Percentiles rank a stretch among this genome's conserved stretches.
phyloP scores from a whole-genome alignment of 805 yeast species.

The Starmera caribaea region DNA sequence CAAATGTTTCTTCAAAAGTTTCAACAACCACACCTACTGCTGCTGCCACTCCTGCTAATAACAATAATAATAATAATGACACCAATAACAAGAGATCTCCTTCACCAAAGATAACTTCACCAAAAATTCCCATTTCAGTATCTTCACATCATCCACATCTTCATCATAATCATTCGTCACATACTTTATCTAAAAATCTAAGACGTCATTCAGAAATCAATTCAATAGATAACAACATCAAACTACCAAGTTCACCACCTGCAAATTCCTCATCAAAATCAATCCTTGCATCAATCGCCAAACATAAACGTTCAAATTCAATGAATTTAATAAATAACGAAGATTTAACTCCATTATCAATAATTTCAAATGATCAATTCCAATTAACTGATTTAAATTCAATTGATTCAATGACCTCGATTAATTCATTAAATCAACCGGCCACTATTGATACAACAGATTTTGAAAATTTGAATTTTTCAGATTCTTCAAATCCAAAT shows the following conservation, averaged over 20 bases:
- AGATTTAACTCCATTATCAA: neutral
- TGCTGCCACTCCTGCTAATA: constrained; percentile 1
- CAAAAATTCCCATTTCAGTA: neutral
- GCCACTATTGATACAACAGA: constrained; percentile 1
- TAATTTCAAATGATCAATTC: neutral
- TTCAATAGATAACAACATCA: neutral
- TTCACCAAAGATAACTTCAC: neutral
- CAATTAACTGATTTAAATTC: neutral
- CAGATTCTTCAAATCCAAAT: constrained; percentile 8
- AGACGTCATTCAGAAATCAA: constrained; percentile 8
- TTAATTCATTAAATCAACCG: too few relatives aligned
- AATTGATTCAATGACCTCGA: neutral
- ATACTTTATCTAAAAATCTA: constrained; percentile 6
- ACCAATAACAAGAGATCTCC: constrained; percentile 2
- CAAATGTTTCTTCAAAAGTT: constrained; percentile 8
- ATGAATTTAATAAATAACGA: neutral
- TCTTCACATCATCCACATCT: too few relatives aligned
- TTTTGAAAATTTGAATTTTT: constrained; percentile 7
- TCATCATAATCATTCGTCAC: neutral
- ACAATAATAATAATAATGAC: neutral
- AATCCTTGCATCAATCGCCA: too few relatives aligned
- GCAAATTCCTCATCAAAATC: neutral
- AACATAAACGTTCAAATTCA: neutral
- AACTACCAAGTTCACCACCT: constrained; percentile 7
- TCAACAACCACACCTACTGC: constrained; percentile 1